Percentiles rank a stretch among this genome's conserved stretches.
Conservation (phyloP, 202 grass and related monocot species). For the Eragrostis tef region DNA sequence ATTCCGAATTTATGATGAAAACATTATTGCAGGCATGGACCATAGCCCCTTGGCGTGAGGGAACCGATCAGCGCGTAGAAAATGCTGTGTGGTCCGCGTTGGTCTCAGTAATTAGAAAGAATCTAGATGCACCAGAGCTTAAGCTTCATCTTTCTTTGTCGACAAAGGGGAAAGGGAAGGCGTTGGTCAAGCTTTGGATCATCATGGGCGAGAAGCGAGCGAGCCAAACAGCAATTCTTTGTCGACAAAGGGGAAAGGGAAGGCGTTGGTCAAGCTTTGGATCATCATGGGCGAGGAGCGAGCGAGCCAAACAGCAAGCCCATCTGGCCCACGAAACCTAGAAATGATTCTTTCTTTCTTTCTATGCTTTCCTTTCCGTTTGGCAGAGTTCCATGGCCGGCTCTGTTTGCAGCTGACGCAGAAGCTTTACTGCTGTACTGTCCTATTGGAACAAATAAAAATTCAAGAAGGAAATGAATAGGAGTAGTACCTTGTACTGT, state of each 20-base stretch:
- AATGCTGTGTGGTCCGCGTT: constrained; percentile 38
- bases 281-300: constrained; percentile 17
- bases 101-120: constrained; percentile 47
- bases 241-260: background rate
- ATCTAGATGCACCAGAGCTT: constrained; percentile 36
- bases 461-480: background rate
- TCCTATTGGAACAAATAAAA: background rate
- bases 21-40: constrained; percentile 47
- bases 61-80: constrained; percentile 42
- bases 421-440: background rate
- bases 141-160: constrained; percentile 32
- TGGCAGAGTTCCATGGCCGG: background rate
- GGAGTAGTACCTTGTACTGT: constrained; percentile 19
- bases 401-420: constrained; percentile 10
- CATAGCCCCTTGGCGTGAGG: constrained; percentile 39
- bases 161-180: background rate
- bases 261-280: constrained; percentile 35
- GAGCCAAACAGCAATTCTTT: background rate
- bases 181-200: constrained; percentile 40
- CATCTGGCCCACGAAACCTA: constrained; percentile 31
- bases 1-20: constrained; percentile 10
- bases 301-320: constrained; percentile 13
- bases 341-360: background rate
- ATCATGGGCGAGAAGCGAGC: constrained; percentile 9
- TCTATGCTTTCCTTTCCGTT: no score